phyloP scores from a whole-genome alignment of 2,329 filamentous ascomycete genomes.

The Pyrenochaeta sp. region DNA sequence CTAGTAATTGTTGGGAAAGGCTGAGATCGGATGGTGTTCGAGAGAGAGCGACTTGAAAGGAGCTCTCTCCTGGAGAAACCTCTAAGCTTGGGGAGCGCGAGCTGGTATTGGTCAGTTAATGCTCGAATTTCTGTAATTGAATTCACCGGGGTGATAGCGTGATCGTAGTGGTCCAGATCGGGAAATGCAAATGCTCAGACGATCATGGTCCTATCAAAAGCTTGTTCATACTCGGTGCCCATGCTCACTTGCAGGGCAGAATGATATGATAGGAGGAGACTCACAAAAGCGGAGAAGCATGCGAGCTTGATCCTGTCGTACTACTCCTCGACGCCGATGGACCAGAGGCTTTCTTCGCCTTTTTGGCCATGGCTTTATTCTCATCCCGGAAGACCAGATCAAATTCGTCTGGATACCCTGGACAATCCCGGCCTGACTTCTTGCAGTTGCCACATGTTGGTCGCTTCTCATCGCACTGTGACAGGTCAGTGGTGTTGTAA shows the following conservation, averaged over 20 bases:
- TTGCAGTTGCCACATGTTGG: constrained; percentile 47
- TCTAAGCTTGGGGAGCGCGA: constrained; percentile 31
- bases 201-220: too few relatives aligned
- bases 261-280: constrained; percentile 8
- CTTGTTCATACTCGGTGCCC: background rate
- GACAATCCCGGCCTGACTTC: constrained; percentile 41
- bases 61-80: constrained; percentile 14
- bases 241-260: background rate
- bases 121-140: too few relatives aligned
- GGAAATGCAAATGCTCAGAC: too few relatives aligned
- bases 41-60: constrained; percentile 13
- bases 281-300: constrained; percentile 41
- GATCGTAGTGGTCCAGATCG: too few relatives aligned
- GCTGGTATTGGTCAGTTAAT: constrained; percentile 16
- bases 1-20: constrained; percentile 27
- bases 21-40: constrained; percentile 16
- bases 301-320: constrained; percentile 28
- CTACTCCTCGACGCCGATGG: constrained; percentile 24
- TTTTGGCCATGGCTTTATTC: constrained; percentile 70
- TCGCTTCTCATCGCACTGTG: constrained; percentile 46
- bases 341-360: constrained; percentile 59
- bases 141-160: too few relatives aligned
- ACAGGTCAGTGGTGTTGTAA: constrained; percentile 11
- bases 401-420: constrained; percentile 66
- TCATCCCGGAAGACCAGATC: constrained; percentile 77